Conservation (phyloP, 2,329 filamentous ascomycete species). For the Nemania diffusa region DNA sequence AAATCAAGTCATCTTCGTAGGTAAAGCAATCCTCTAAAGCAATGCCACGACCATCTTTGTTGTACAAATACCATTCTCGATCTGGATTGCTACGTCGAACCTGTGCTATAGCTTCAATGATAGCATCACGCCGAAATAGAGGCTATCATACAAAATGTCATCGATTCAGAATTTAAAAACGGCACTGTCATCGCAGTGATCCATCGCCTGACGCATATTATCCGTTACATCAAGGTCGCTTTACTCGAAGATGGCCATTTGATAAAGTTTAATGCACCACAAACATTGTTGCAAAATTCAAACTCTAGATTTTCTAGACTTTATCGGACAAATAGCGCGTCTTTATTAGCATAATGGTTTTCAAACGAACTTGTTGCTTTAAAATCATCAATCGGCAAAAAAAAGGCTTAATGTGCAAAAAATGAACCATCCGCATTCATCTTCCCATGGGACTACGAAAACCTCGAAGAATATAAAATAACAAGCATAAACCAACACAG, state of each 20-base stretch:
- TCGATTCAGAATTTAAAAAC: constrained; percentile 39
- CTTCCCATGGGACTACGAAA: constrained; percentile 26
- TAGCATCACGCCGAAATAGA: constrained; percentile 28
- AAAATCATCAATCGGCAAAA: constrained; percentile 25
- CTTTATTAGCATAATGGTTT: constrained; percentile 27
- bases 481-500: constrained; percentile 27
- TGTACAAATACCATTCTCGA: constrained; percentile 10
- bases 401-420: constrained; percentile 26
- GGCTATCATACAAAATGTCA: constrained; percentile 39
- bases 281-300: constrained; percentile 32
- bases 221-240: constrained; percentile 36
- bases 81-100: constrained; percentile 11
- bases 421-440: constrained; percentile 25
- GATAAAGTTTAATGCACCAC: constrained; percentile 34
- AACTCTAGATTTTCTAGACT: constrained; percentile 26
- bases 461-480: constrained; percentile 27
- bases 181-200: constrained; percentile 41
- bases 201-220: constrained; percentile 38
- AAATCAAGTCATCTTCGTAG: constrained; percentile 18
- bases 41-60: constrained; percentile 21
- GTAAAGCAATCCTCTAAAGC: constrained; percentile 16
- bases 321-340: constrained; percentile 25
- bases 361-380: constrained; percentile 28
- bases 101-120: constrained; percentile 17
- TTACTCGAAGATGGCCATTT: constrained; percentile 35